phyloP scores from a whole-genome alignment of 192 early-diverging fungal genomes.

The Pilobolus umbonatus region DNA sequence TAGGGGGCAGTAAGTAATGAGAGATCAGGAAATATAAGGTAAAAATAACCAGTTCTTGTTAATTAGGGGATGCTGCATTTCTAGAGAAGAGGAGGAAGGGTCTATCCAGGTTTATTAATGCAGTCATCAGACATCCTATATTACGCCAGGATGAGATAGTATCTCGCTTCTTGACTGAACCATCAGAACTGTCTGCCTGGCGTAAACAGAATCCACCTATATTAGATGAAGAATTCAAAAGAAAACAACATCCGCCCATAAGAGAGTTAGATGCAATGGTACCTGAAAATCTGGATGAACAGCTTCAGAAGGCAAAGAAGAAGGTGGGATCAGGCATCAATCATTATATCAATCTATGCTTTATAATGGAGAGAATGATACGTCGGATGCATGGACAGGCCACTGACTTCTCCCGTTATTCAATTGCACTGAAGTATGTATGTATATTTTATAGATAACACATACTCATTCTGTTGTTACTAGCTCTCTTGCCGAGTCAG shows the following conservation, averaged over 20 bases:
- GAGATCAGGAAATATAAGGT: neutral
- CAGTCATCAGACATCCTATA: conserved; percentile 71
- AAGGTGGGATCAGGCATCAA: conserved; percentile 45
- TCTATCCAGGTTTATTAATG: conserved; percentile 66
- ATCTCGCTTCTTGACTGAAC: conserved; percentile 61
- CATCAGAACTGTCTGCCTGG: conserved; percentile 57
- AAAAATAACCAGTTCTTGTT: neutral
- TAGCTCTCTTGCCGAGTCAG: conserved; percentile 52
- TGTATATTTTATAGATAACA: neutral
- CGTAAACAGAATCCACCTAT: conserved; percentile 47
- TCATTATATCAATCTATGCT: conserved; percentile 57
- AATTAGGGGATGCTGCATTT: conserved; percentile 59
- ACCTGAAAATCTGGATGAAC: conserved; percentile 50
- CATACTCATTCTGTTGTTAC: neutral
- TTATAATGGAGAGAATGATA: conserved; percentile 57
- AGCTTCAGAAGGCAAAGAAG: conserved; percentile 42
- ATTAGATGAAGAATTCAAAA: conserved; percentile 54
- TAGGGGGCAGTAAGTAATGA: conserved; percentile 55
- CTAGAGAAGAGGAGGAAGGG: conserved; percentile 68
- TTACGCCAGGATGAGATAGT: conserved; percentile 59
- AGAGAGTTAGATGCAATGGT: conserved; percentile 35
- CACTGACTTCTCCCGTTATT: conserved; percentile 54
- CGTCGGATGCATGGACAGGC: conserved; percentile 58
- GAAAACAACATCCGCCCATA: conserved; percentile 27
- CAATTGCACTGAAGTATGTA: conserved; percentile 51